Evolutionary conservation across 2,329 filamentous ascomycete genomes (phyloP).

Genomic region (Truncatella angustata): DNA sequence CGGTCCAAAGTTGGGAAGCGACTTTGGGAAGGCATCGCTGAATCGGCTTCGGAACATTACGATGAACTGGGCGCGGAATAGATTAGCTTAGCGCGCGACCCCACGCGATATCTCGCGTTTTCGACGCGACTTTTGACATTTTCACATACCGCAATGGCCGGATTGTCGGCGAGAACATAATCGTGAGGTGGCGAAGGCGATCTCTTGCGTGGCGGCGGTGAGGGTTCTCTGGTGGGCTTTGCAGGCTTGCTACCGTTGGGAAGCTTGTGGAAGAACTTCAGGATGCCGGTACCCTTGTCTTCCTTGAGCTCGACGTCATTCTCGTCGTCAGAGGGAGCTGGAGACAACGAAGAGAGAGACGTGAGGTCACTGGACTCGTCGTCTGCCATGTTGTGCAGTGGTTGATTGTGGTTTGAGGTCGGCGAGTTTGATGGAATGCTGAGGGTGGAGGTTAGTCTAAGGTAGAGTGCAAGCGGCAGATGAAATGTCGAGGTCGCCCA

Average conservation of each 20-base stretch:
- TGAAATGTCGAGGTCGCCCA: constrained; percentile 18
- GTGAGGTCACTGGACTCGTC: constrained; percentile 65
- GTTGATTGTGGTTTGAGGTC: constrained; percentile 5
- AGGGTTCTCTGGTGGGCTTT: constrained; percentile 52
- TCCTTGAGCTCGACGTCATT: constrained; percentile 48
- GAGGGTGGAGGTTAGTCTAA: constrained; percentile 26
- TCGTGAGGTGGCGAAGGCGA: constrained; percentile 88
- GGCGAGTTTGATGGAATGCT: constrained; percentile 17
- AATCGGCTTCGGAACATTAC: constrained; percentile 98
- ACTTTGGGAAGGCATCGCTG: constrained; percentile 83
- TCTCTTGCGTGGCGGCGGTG: constrained; percentile 72
- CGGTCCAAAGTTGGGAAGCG: constrained; percentile 83
- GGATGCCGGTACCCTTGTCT: constrained; percentile 59
- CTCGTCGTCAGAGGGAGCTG: constrained; percentile 50
- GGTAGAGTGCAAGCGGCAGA: constrained; percentile 15
- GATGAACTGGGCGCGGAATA: constrained; percentile 67
- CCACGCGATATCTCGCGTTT: constrained; percentile 55
- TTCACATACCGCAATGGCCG: constrained; percentile 82
- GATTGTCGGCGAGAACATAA: constrained; percentile 84
- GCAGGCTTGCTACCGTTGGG: constrained; percentile 40
- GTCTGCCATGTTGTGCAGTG: constrained; percentile 48
- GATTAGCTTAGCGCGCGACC: constrained; percentile 33
- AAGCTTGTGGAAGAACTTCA: constrained; percentile 66
- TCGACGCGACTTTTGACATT: constrained; percentile 37
- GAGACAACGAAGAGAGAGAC: constrained; percentile 51